Evolutionary conservation across 1,139 yeast genomes (phyloP).

Genomic region (Arxiozyma telluris): DNA sequence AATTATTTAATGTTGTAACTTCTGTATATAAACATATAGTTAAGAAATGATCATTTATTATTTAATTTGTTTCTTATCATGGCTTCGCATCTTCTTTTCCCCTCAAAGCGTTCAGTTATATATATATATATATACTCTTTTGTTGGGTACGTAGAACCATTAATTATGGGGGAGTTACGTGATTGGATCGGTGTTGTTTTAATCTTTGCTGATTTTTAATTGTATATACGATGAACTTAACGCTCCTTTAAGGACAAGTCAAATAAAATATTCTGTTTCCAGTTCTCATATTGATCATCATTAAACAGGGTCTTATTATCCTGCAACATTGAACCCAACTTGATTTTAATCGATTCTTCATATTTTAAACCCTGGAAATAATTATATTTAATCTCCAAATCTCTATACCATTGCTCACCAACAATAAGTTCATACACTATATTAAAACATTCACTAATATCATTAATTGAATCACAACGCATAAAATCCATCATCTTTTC

Average conservation of each 20-base stretch:
- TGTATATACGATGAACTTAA: no score
- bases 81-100: no score
- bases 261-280: slow-evolving; percentile 24
- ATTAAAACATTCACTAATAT: slow-evolving; percentile 43
- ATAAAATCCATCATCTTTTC: slow-evolving; percentile 46
- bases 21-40: not conserved
- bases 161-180: no score
- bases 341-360: slow-evolving; percentile 20
- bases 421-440: slow-evolving; percentile 45
- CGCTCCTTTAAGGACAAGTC: slow-evolving; percentile 22
- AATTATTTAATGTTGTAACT: not conserved
- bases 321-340: slow-evolving; percentile 30
- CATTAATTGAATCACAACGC: slow-evolving; percentile 41
- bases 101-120: no score
- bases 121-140: no score
- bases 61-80: slow-evolving; percentile 4
- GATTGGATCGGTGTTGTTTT: no score
- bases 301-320: slow-evolving; percentile 21
- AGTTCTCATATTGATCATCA: slow-evolving; percentile 26
- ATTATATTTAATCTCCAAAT: slow-evolving; percentile 34
- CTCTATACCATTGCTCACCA: slow-evolving; percentile 47
- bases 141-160: not conserved
- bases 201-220: no score
- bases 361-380: slow-evolving; percentile 25
- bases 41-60: not conserved